These are phyloP conservation scores for Exophiala dermatitidis DNA, from an alignment of 2,329 filamentous ascomycete genomes.

Conservation along the genomic window DNA sequence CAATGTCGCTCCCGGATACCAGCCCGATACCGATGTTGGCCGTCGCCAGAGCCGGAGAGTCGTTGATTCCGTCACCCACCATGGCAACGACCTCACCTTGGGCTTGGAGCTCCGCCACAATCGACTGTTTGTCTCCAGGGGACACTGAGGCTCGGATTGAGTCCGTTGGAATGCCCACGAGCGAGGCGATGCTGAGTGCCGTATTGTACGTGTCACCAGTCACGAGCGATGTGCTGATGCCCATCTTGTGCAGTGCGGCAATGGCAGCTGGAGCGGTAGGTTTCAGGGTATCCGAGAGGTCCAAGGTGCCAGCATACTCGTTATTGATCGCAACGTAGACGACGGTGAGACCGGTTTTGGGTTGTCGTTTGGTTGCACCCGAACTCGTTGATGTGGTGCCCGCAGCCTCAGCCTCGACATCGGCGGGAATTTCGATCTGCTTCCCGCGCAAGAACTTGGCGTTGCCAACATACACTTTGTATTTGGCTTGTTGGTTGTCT, in stretches of 20 bases:
- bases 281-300: constrained; percentile 86
- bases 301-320: constrained; percentile 71
- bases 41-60: constrained; percentile 88
- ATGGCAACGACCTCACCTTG: constrained; percentile 77
- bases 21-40: constrained; percentile 92
- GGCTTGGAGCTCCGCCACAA: constrained; percentile 69
- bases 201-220: constrained; percentile 86
- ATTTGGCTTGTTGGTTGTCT: constrained; percentile 52
- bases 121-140: constrained; percentile 82
- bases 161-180: constrained; percentile 69
- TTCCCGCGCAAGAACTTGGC: constrained; percentile 66
- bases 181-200: constrained; percentile 71
- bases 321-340: constrained; percentile 87
- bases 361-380: constrained; percentile 25
- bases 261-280: constrained; percentile 74
- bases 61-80: constrained; percentile 98
- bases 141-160: constrained; percentile 82
- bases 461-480: constrained; percentile 79
- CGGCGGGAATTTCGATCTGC: constrained; percentile 48
- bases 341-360: constrained; percentile 66
- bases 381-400: constrained; percentile 22
- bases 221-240: constrained; percentile 80
- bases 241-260: constrained; percentile 73
- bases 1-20: constrained; percentile 86
- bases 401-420: constrained; percentile 35